These are phyloP conservation scores for Penicillium paradoxum DNA, from an alignment of 495 filamentous ascomycete genomes.

Conservation along the genomic window DNA sequence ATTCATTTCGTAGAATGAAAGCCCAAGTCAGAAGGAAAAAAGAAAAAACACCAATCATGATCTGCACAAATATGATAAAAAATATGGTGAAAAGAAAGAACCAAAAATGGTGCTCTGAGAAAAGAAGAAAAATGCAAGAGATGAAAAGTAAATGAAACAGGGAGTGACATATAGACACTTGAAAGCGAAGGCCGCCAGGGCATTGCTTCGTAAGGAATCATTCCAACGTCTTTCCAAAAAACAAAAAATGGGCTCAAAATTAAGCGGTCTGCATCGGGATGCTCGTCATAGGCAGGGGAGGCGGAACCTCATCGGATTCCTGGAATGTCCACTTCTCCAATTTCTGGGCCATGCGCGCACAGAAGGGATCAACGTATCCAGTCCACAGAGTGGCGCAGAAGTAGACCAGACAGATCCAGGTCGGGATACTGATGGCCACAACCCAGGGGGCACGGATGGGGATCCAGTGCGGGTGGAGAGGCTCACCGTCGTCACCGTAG, in stretches of 20 bases:
- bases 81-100: background rate
- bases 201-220: constrained; percentile 2
- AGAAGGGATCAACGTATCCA: constrained; percentile 59
- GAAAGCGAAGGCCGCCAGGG: constrained; percentile 4
- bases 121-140: background rate
- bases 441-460: constrained; percentile 38
- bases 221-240: background rate
- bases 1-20: background rate
- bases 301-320: constrained; percentile 42
- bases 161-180: background rate
- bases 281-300: constrained; percentile 33
- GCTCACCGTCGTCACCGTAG: constrained; percentile 5
- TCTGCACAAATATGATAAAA: background rate
- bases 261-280: constrained; percentile 28
- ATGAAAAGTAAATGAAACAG: constrained; percentile 1
- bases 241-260: constrained; percentile 29
- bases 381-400: constrained; percentile 57
- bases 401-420: constrained; percentile 58
- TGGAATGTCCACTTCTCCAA: constrained; percentile 52
- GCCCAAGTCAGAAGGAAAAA: background rate
- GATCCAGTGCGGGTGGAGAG: constrained; percentile 22
- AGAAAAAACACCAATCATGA: background rate
- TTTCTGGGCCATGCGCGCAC: constrained; percentile 56
- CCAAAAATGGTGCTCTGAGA: background rate
- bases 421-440: constrained; percentile 45